Base-by-base conservation (phyloP, 2,329 filamentous ascomycete genomes). In the Pseudocercospora crystallina region DNA sequence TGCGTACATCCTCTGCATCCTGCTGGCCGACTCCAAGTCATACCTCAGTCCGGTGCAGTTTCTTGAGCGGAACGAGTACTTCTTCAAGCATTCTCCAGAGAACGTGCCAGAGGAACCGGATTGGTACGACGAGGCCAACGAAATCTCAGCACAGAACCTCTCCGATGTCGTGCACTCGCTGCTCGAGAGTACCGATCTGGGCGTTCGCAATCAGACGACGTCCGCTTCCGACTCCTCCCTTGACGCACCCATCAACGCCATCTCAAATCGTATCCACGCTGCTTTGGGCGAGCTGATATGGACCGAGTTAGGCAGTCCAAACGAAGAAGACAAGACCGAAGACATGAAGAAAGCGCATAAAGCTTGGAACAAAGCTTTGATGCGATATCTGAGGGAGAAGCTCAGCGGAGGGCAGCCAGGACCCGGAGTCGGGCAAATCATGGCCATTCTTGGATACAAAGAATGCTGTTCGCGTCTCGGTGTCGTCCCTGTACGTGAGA, bases 21-120 rank as follows among this genome's bases (percentile, higher is more conserved):
- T 86, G 14, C 66, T 70, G 9, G 73, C 73, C 15, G 81, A 84
- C 59, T 74, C 76, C 8, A 78, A 79, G 53, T 82, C 80, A 50
- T 87, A 81, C 65, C 77, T 74, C 13, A 81, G 73, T 12, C 73
- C 82, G 0, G 54, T 68, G 3, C 73, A 80, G 14, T 87, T 85
- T 65, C 68, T 81, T 7, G 62, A 75, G 30, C 75, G 79, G 31
- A 81, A 83, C 63, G 65, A 69, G 26, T 80, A 81, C 61, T 81
- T 87, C 68, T 85, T 87, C 58, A 48, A 51, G 37, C 65, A 56
- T 52, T 57, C 64, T 13, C 9, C 51, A 3, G 40, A 43, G 4
- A 37, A 59, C 20, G 48, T 56, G 4, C 54, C 59, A 40, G 34
- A 20, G n/a, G 30, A 31, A 14, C 40, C 47, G 32, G 47, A 45